These are phyloP conservation scores for Malus orientalis DNA, from an alignment of 306 rosid genomes.

Conservation along the genomic window DNA sequence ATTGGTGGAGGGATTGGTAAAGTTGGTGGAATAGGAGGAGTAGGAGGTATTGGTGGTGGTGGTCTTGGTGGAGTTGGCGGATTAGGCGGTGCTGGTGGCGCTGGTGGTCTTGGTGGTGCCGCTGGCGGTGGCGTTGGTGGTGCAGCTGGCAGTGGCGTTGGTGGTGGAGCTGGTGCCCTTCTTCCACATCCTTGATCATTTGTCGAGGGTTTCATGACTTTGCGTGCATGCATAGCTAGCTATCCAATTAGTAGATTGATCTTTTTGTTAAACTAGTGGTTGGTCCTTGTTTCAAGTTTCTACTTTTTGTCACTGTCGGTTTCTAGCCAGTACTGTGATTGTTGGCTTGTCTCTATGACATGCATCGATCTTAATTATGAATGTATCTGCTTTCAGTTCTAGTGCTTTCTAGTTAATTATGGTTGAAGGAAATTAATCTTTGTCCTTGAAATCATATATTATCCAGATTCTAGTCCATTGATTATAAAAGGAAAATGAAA, in stretches of 20 bases:
- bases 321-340: neutral
- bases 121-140: constrained; percentile 18
- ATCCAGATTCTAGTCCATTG: neutral
- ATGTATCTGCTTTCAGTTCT: neutral
- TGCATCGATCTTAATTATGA: neutral
- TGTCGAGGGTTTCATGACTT: neutral
- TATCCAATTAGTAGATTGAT: neutral
- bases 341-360: neutral
- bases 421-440: neutral
- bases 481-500: neutral
- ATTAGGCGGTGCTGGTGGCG: constrained; percentile 9
- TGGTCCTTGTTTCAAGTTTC: neutral
- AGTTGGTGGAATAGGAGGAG: constrained; percentile 14
- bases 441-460: neutral
- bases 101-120: constrained; percentile 8
- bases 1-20: constrained; percentile 18
- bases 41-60: constrained; percentile 11
- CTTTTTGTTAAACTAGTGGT: neutral
- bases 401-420: neutral
- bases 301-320: neutral
- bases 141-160: constrained; percentile 3
- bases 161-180: neutral
- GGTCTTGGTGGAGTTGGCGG: constrained; percentile 31
- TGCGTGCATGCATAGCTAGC: neutral
- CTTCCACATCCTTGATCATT: neutral